Percentiles rank a stretch among this genome's conserved stretches.
Evolutionary conservation across 768 basidiomycete genomes (phyloP).

Genomic region (Sarcodon sp.): DNA sequence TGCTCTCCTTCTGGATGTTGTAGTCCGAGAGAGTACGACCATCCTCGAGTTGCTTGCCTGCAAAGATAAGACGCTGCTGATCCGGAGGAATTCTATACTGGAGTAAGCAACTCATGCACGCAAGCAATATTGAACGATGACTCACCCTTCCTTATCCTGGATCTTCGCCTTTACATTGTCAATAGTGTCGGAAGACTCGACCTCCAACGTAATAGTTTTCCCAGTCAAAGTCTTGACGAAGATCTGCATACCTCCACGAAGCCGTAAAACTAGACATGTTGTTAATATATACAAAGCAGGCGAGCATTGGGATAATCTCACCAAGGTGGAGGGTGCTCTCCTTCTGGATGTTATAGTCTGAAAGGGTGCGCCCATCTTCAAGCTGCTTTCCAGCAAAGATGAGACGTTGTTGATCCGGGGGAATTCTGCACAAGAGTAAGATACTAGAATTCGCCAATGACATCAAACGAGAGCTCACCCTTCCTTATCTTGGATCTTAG

Average conservation of each 20-base stretch:
- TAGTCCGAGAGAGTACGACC: conserved; percentile 84
- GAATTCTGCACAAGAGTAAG: conserved; percentile 34
- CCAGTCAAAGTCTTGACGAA: conserved; percentile 84
- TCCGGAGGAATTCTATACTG: conserved; percentile 52
- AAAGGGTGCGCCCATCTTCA: conserved; percentile 69
- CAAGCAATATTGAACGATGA: too few species aligned
- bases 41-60: conserved; percentile 92
- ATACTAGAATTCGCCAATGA: neutral
- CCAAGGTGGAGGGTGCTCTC: conserved; percentile 43
- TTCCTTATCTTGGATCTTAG: conserved; percentile 86
- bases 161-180: conserved; percentile 77
- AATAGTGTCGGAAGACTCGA: conserved; percentile 67
- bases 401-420: conserved; percentile 67
- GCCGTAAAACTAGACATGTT: conserved; percentile 28
- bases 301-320: conserved; percentile 24
- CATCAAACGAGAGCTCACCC: conserved; percentile 28
- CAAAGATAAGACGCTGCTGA: conserved; percentile 93
- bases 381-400: conserved; percentile 81
- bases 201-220: conserved; percentile 86
- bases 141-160: conserved; percentile 64
- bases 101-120: too few species aligned
- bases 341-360: conserved; percentile 59
- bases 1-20: conserved; percentile 94
- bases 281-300: conserved; percentile 6
- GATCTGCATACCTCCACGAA: conserved; percentile 56